phyloP scores from a whole-genome alignment of 2,329 filamentous ascomycete genomes.

The Verticillium zaregamsianum region DNA sequence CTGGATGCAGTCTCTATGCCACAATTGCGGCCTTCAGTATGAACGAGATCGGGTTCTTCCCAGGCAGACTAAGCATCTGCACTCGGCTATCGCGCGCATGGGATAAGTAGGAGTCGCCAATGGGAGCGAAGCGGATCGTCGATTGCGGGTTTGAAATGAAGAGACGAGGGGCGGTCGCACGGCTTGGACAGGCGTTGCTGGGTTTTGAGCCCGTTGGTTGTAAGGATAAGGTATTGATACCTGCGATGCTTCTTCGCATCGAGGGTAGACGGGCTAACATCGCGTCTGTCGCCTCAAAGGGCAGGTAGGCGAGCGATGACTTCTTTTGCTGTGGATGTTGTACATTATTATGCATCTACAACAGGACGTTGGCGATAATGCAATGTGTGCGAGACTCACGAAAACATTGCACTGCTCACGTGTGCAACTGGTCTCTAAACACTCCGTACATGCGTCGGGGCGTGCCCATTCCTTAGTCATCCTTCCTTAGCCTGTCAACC shows the following conservation, averaged over 20 bases:
- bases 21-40: conserved; percentile 87
- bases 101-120: not conserved
- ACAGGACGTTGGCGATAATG: not conserved
- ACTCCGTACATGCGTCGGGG: no score
- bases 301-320: not conserved
- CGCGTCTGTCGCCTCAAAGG: not conserved
- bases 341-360: not conserved
- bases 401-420: no score
- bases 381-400: no score
- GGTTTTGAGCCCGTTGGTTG: not conserved
- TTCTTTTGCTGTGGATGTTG: not conserved
- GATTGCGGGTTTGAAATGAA: not conserved
- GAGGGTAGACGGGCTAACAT: not conserved
- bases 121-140: not conserved
- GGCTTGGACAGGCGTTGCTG: not conserved
- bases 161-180: not conserved
- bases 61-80: conserved; percentile 14
- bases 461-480: no score
- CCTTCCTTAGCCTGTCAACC: no score
- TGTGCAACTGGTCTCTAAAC: no score
- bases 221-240: not conserved
- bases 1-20: conserved; percentile 68
- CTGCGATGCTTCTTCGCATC: not conserved
- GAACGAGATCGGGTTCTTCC: conserved; percentile 84
- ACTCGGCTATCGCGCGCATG: conserved; percentile 11